Evolutionary conservation across 805 yeast species (phyloP), one percentile per base, ranked within the genome.

Genomic region (Lipomyces yamanashiensis): DNA sequence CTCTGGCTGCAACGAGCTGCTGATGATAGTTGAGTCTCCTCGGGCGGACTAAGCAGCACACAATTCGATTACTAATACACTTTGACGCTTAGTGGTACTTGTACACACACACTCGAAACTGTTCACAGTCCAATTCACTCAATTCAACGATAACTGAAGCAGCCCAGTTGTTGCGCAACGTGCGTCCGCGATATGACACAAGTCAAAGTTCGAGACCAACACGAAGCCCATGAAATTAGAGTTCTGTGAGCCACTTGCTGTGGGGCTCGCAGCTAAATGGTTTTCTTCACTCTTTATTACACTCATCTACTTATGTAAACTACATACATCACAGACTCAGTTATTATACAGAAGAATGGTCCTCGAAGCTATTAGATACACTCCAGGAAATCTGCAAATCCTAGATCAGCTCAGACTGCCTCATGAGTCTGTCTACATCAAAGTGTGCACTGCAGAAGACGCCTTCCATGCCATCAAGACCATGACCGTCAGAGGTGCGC

Each of bases 401-500:
- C 78, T 93, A 65, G 96, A 95, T 75, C 99, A 93, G 75, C 81
- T 92, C 15, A 75, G 84, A 40, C 82, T 93, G 43, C 99, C 99
- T 0, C 91, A 90, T 69, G 81, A 87, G 58, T 85, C 96, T 0
- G 81, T 79, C 54, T 93, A 90, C 75, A 78, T 92, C 21, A 74
- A 80, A 0, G 83, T 93, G 62, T 68, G 78, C 44, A 78, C 85
- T 17, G 85, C 90, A 56, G 87, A 87, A 53, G 92, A 88, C 74
- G 98, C 96, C 2, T 90, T 78, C 76, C 81, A 82, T 19, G 96
- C 89, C n/a, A 93, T 93, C 75, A 87, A 86, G 73, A 81, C 81
- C 62, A 93, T 93, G 99, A 92, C 90, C 71, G 98, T 96, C 4
- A 82, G 99, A 74, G 99, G 99, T 44, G 99, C 99, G 0, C 99